Evolutionary conservation across 176 grass and related monocot genomes (phyloP), one percentile per base, ranked within the genome.

Genomic region (Lolium rigidum): DNA sequence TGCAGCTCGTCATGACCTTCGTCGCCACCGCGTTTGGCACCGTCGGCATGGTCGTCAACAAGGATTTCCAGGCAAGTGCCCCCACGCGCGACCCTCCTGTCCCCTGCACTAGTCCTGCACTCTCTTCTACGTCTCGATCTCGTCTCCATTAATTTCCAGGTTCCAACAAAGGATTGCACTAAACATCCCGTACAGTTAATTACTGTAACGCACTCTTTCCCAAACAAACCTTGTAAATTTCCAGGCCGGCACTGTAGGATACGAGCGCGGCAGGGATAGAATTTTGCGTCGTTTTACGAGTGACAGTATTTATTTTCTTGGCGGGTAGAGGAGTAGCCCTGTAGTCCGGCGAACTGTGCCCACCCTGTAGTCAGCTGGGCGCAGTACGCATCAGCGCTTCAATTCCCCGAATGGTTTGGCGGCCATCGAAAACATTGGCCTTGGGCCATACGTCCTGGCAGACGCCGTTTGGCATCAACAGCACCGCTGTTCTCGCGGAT

Each of bases 1-100:
- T 93, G 93, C 93, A 95, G 84, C 86, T 95, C 9, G 83, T 95
- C 0, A 95, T 95, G 86, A 91, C 91, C 0, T 81, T 86, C 88
- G 91, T 93, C 61, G 91, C 90, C 80, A 93, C 93, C 38, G 55
- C 83, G 0, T 55, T 92, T 54, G 89, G 91, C 80, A 86, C 80
- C 80, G 61, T 92, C 41, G 91, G 91, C 43, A 89, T 92, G 91
- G 0, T 87, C 87, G 7, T 71, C 69, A 85, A 89, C 78, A 86
- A 86, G 20, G 93, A 95, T 6, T 95, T 92, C 88, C 90, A 95
- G 93, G 31, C 31, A 35, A 35, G 93, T 95, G 76, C 79, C 12
- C 39, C 9, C 74, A 63, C 31, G 1, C 44, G 65, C 63, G 21
- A 48, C 5, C 4, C 66, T 11, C 28, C 10, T 18, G 7, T 8